Percentiles rank a stretch among this genome's conserved stretches.
Conservation (phyloP, 164 flowering plant species). For the Euptelea pleiosperma region DNA sequence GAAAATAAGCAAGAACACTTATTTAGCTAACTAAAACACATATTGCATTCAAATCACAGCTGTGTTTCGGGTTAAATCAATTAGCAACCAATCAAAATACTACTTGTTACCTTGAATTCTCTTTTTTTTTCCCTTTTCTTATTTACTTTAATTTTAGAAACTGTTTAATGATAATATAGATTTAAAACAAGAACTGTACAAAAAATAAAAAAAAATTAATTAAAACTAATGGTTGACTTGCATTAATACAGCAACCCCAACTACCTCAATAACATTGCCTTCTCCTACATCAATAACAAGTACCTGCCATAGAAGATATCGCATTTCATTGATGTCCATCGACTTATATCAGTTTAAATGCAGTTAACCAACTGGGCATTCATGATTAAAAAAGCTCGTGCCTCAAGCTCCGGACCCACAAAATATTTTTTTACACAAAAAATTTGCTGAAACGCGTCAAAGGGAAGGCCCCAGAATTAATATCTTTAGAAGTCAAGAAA, state of each 20-base stretch:
- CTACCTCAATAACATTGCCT: neutral
- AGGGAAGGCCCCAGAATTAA: conserved; percentile 2
- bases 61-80: neutral
- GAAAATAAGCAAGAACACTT: neutral
- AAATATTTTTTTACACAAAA: neutral
- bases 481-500: neutral
- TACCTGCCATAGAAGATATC: neutral
- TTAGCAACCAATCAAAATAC: neutral
- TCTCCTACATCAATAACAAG: neutral
- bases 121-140: neutral
- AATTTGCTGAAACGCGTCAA: neutral
- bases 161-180: too few relatives aligned
- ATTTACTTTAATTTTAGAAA: too few relatives aligned
- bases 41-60: neutral
- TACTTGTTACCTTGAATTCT: neutral
- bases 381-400: neutral
- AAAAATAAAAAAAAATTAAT: neutral
- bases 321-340: neutral
- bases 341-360: conserved; percentile 6
- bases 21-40: neutral
- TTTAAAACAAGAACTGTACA: neutral
- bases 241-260: conserved; percentile 4
- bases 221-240: conserved; percentile 12
- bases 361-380: conserved; percentile 5
- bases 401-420: neutral